Evolutionary conservation across 768 basidiomycete genomes (phyloP), one percentile per base, ranked within the genome.

Genomic region (Hericium coralloides): DNA sequence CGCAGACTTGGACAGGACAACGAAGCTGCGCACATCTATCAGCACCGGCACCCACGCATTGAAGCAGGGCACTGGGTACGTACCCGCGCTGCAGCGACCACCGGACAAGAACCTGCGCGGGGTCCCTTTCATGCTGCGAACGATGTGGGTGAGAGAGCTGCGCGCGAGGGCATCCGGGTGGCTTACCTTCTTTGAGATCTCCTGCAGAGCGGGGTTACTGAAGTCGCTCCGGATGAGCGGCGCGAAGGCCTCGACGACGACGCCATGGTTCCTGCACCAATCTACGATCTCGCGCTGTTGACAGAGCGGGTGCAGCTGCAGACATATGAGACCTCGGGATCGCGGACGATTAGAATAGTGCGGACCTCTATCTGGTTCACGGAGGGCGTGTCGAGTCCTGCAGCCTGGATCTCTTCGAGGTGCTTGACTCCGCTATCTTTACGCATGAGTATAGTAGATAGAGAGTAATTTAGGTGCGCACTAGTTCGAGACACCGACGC

Each of bases 31-130:
- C 38, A 25, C 41, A 36, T 45, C 20, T 22, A 50, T 14, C 20
- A 25, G 38, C 22, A 31, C 25, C 31, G 8, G 7, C 10, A 31
- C 2, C 31, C n/a, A n/a, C n/a, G n/a, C n/a, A n/a, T n/a, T n/a
- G n/a, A n/a, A n/a, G n/a, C n/a, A n/a, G 17, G 4, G 43, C 15
- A 7, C 17, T 15, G n/a, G n/a, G 2, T 55, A 71, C 80, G 50
- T 63, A 89, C 88, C 84, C 84, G 65, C 79, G 82, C 68, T 97
- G 94, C 39, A 98, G 73, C 38, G 92, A 94, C 91, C 93, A 97
- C 22, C 95, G 81, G 56, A 97, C 73, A 15, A 97, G 78, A 48
- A 95, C 75, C 64, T 97, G 94, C 17, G 92, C 84, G 4, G 80
- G 79, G 43, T 84, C 80, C 55, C 81, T 80, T 41, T 70, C 68